Percentiles rank a stretch among this genome's conserved stretches.
phyloP scores from a whole-genome alignment of 164 flowering plant genomes.

The Annona squamosa region DNA sequence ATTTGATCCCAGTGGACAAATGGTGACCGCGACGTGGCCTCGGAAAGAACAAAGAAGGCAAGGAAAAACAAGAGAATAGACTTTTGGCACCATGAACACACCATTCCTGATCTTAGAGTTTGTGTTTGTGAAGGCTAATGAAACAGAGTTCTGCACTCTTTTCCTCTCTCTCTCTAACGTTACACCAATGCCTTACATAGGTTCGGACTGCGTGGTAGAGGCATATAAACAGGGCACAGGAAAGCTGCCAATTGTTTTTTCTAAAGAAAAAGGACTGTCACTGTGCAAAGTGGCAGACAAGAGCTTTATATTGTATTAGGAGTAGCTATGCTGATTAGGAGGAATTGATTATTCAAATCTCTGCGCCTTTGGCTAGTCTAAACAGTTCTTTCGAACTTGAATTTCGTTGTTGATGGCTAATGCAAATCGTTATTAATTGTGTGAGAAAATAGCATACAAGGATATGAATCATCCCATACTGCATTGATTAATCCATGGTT shows the following conservation, averaged over 20 bases:
- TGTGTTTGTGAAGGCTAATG: not conserved
- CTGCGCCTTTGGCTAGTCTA: not conserved
- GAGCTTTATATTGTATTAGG: not conserved
- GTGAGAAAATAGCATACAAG: not conserved
- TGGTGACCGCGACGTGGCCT: not conserved
- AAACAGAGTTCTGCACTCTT: not conserved
- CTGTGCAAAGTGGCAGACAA: constrained; percentile 2
- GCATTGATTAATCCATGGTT: not conserved
- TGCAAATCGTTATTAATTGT: not conserved
- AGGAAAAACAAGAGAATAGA: not conserved
- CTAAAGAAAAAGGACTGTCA: not conserved
- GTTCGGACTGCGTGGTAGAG: not conserved
- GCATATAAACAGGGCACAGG: not conserved
- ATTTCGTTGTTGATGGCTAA: not conserved
- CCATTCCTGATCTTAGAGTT: not conserved
- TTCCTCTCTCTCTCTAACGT: not conserved
- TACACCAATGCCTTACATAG: not conserved
- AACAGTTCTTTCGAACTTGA: not conserved
- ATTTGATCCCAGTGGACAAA: not conserved
- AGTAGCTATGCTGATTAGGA: not conserved
- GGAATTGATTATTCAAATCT: not conserved
- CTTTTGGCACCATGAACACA: not conserved
- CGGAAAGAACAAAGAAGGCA: not conserved
- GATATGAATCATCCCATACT: not conserved
- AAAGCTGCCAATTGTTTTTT: constrained; percentile 1